phyloP scores from a whole-genome alignment of 202 grass and related monocot species.

The Carex arenaria region DNA sequence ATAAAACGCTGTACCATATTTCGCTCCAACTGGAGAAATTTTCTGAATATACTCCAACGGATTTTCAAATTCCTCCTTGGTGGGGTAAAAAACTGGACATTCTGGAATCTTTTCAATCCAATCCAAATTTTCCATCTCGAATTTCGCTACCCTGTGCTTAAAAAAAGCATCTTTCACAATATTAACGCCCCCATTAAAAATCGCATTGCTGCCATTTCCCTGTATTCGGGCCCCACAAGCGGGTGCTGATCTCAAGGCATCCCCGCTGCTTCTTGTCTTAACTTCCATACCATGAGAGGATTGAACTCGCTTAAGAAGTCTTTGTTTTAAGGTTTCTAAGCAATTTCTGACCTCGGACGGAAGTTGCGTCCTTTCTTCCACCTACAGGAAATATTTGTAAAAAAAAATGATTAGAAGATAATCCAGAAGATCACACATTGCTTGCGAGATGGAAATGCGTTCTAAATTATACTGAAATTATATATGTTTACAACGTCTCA shows the following conservation, averaged over 20 bases:
- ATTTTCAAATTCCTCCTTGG: constrained; percentile 79
- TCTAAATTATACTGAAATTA: background rate
- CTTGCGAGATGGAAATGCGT: background rate
- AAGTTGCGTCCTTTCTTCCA: constrained; percentile 57
- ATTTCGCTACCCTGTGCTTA: constrained; percentile 69
- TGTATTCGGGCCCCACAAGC: constrained; percentile 53
- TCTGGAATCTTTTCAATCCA: constrained; percentile 84
- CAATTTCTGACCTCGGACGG: constrained; percentile 52
- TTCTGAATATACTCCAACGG: constrained; percentile 80
- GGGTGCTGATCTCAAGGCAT: constrained; percentile 41
- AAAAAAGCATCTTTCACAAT: constrained; percentile 54
- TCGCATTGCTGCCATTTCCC: constrained; percentile 7
- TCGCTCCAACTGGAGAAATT: constrained; percentile 62
- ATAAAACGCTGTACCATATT: constrained; percentile 50
- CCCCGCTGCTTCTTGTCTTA: constrained; percentile 60
- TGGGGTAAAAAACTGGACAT: constrained; percentile 77
- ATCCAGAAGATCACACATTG: background rate
- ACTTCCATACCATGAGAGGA: constrained; percentile 34
- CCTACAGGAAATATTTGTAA: constrained; percentile 35
- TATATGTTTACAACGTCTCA: background rate
- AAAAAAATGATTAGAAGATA: constrained; percentile 6
- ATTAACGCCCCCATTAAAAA: background rate
- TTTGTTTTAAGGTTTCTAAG: constrained; percentile 52
- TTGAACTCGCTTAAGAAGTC: constrained; percentile 44
- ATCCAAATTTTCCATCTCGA: constrained; percentile 68